A percentile compares a stretch with the other conserved stretches of the same genome.
Conservation (phyloP, 176 grass and related monocot species). For the Paspalum vaginatum region DNA sequence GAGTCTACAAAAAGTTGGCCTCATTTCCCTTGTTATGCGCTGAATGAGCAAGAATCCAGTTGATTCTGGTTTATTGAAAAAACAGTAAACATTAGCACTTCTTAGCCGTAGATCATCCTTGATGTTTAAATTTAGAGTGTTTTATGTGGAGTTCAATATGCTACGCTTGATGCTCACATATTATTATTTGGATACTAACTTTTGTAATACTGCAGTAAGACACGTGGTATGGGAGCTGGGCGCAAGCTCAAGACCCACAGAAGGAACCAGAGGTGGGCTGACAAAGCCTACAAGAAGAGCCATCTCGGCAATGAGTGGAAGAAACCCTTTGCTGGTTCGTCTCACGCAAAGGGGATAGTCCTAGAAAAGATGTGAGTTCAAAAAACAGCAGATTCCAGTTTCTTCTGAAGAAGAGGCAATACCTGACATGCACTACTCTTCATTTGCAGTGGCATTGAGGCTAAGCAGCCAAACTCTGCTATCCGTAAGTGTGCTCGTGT, state of each 20-base stretch:
- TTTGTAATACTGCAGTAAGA: conserved; percentile 52
- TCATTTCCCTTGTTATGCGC: not conserved
- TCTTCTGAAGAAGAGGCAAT: not conserved
- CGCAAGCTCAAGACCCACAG: conserved; percentile 80
- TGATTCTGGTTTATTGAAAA: not conserved
- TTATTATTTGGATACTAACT: not conserved
- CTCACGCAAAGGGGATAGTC: conserved; percentile 80
- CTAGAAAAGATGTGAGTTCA: conserved; percentile 70
- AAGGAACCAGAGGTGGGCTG: conserved; percentile 76
- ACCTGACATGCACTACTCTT: not conserved
- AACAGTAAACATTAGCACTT: not conserved
- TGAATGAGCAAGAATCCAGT: not conserved
- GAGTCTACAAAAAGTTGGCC: not conserved
- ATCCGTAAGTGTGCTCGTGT: conserved; percentile 83
- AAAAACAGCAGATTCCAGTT: not conserved
- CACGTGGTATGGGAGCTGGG: conserved; percentile 77
- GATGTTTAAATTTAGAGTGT: not conserved
- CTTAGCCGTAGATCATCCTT: not conserved
- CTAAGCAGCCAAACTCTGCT: conserved; percentile 84
- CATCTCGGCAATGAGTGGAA: conserved; percentile 87
- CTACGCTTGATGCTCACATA: not conserved
- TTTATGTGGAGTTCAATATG: not conserved
- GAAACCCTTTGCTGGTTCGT: conserved; percentile 82
- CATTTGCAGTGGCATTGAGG: conserved; percentile 64
- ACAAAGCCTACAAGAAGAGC: conserved; percentile 81